phyloP scores from a whole-genome alignment of 2,329 filamentous ascomycete genomes.

The Ascosphaera apis region DNA sequence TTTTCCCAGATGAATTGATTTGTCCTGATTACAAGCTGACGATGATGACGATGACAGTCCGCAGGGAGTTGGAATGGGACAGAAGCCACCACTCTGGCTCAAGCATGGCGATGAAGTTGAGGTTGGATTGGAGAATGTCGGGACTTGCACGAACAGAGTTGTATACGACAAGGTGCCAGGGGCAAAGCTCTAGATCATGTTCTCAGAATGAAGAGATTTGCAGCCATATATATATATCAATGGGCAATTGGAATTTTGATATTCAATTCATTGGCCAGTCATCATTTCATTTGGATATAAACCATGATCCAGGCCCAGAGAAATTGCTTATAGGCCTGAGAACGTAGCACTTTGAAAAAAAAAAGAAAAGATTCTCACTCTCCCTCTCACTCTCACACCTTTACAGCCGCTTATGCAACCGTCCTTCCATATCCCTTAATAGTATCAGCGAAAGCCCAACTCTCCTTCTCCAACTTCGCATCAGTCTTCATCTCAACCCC shows the following conservation, averaged over 20 bases:
- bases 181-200: conserved; percentile 14
- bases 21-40: conserved; percentile 34
- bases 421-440: conserved; percentile 93
- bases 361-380: neutral
- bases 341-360: neutral
- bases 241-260: neutral
- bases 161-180: conserved; percentile 17
- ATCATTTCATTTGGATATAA: neutral
- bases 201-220: neutral
- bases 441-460: conserved; percentile 91
- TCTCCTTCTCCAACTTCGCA: conserved; percentile 81
- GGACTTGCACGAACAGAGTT: conserved; percentile 26
- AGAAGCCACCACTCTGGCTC: conserved; percentile 42
- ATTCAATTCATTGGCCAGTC: conserved; percentile 1
- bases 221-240: neutral
- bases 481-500: conserved; percentile 67
- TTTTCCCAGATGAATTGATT: conserved; percentile 23
- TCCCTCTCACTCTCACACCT: no score
- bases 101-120: conserved; percentile 48
- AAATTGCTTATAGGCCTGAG: neutral
- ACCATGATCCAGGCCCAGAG: no score
- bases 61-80: conserved; percentile 47
- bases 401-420: conserved; percentile 19
- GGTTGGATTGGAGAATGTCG: conserved; percentile 42
- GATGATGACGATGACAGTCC: conserved; percentile 21